These are phyloP conservation scores for Clonostachys chloroleuca DNA, from an alignment of 2,329 filamentous ascomycete genomes.

Conservation along the genomic window DNA sequence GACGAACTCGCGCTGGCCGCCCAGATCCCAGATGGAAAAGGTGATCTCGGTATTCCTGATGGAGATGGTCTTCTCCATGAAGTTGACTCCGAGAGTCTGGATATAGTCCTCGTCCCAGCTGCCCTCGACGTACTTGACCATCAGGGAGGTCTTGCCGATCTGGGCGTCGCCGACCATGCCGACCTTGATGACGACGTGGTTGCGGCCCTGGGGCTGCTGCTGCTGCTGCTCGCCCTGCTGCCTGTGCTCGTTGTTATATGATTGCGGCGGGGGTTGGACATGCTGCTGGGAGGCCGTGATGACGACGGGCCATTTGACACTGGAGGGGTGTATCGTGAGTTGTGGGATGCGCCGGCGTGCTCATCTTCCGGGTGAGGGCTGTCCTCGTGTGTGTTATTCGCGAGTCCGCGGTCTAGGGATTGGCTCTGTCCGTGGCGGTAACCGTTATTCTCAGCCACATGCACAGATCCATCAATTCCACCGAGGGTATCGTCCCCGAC, in stretches of 20 bases:
- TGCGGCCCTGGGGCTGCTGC: slow-evolving; percentile 58
- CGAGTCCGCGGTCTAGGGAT: slow-evolving; percentile 43
- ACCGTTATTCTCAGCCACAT: slow-evolving; percentile 26
- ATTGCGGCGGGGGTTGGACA: slow-evolving; percentile 8
- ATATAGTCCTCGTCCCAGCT: slow-evolving; percentile 99
- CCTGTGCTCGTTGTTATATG: background rate
- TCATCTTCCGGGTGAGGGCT: slow-evolving; percentile 37
- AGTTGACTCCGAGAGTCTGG: slow-evolving; percentile 96
- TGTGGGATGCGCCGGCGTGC: slow-evolving; percentile 21
- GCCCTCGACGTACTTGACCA: slow-evolving; percentile 99
- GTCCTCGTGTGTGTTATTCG: slow-evolving; percentile 11
- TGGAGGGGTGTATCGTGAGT: slow-evolving; percentile 21
- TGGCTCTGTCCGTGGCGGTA: slow-evolving; percentile 39
- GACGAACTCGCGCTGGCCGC: slow-evolving; percentile 96
- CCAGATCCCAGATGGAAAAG: slow-evolving; percentile 98
- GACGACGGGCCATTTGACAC: slow-evolving; percentile 5
- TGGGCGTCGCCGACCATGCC: slow-evolving; percentile 99
- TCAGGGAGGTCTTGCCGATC: slow-evolving; percentile 97
- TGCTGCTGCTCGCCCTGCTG: slow-evolving; percentile 34
- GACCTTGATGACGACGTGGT: slow-evolving; percentile 94
- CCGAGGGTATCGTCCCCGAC: slow-evolving; percentile 44
- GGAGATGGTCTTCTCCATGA: slow-evolving; percentile 99
- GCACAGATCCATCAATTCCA: slow-evolving; percentile 42
- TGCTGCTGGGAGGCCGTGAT: slow-evolving; percentile 7
- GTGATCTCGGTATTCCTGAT: slow-evolving; percentile 99